These are phyloP conservation scores for Middelhovenomyces tepae DNA, from an alignment of 805 yeast species.

Conservation along the genomic window DNA sequence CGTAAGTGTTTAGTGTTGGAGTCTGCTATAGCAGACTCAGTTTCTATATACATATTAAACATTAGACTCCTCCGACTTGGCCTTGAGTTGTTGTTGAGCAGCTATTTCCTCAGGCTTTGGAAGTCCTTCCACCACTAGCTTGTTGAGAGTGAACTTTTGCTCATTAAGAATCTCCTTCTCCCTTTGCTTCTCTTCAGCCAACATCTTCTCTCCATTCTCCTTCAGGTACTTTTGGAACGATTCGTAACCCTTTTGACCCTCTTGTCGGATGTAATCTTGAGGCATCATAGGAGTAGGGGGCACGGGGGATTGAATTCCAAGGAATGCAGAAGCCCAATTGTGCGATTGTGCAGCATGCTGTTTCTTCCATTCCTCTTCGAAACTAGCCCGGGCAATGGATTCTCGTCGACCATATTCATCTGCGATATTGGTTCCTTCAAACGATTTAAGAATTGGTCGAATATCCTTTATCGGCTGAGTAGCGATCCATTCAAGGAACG, in stretches of 20 bases:
- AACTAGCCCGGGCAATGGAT: conserved; percentile 58
- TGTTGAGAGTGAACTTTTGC: conserved; percentile 76
- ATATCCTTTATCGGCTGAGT: conserved; percentile 81
- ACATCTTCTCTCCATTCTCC: conserved; percentile 57
- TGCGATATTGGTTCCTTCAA: conserved; percentile 59
- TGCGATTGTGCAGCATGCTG: conserved; percentile 31
- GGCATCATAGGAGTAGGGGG: conserved; percentile 63
- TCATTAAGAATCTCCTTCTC: conserved; percentile 70
- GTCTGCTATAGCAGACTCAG: too few relatives aligned
- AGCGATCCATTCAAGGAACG: conserved; percentile 89
- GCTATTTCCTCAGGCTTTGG: conserved; percentile 29
- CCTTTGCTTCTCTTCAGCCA: conserved; percentile 40
- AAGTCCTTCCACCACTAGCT: conserved; percentile 65
- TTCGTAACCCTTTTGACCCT: conserved; percentile 83
- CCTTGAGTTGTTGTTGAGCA: conserved; percentile 15
- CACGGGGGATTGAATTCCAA: conserved; percentile 52
- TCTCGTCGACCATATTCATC: conserved; percentile 80
- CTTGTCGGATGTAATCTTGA: conserved; percentile 80
- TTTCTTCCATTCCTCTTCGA: conserved; percentile 31
- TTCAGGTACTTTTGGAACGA: conserved; percentile 72
- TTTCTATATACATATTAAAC: too few relatives aligned
- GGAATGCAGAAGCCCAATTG: conserved; percentile 48
- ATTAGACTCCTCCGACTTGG: too few relatives aligned
- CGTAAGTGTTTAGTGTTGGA: too few relatives aligned
- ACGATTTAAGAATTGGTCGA: conserved; percentile 75